These are phyloP conservation scores for Nadsonia starkeyi-henricii DNA, from an alignment of 1,139 yeast genomes.

Conservation along the genomic window DNA sequence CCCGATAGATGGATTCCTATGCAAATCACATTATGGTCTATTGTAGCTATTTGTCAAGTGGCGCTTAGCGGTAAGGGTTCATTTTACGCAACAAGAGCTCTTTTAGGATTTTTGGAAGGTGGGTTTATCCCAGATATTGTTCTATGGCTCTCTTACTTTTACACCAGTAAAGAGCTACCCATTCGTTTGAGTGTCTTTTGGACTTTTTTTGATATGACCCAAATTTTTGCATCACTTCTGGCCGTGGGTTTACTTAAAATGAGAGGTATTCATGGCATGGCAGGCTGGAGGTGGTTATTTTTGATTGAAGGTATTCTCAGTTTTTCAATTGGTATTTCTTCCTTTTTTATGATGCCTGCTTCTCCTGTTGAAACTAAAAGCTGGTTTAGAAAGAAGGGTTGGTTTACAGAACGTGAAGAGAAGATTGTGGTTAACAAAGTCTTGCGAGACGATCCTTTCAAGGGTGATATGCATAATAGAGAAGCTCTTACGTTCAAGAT, in stretches of 20 bases:
- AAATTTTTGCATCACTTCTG: constrained; percentile 22
- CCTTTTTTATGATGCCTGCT: constrained; percentile 47
- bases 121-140: constrained; percentile 42
- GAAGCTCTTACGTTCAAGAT: constrained; percentile 33
- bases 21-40: constrained; percentile 37
- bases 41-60: constrained; percentile 34
- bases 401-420: constrained; percentile 51
- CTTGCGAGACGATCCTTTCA: constrained; percentile 53
- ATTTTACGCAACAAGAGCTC: constrained; percentile 31
- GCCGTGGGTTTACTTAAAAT: constrained; percentile 34
- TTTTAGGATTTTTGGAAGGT: constrained; percentile 36
- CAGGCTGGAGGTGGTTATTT: constrained; percentile 57
- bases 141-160: constrained; percentile 38
- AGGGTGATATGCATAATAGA: constrained; percentile 56
- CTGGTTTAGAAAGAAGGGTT: constrained; percentile 40
- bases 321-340: constrained; percentile 36
- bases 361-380: constrained; percentile 41
- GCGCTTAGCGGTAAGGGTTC: constrained; percentile 25
- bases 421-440: constrained; percentile 49
- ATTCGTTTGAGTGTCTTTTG: constrained; percentile 35
- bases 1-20: constrained; percentile 42
- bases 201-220: constrained; percentile 22
- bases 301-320: constrained; percentile 50
- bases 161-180: constrained; percentile 33
- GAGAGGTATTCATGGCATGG: constrained; percentile 25